Evolutionary conservation across 306 rosid genomes (phyloP), one percentile per base, ranked within the genome.

Genomic region (Dalbergia oliveri): DNA sequence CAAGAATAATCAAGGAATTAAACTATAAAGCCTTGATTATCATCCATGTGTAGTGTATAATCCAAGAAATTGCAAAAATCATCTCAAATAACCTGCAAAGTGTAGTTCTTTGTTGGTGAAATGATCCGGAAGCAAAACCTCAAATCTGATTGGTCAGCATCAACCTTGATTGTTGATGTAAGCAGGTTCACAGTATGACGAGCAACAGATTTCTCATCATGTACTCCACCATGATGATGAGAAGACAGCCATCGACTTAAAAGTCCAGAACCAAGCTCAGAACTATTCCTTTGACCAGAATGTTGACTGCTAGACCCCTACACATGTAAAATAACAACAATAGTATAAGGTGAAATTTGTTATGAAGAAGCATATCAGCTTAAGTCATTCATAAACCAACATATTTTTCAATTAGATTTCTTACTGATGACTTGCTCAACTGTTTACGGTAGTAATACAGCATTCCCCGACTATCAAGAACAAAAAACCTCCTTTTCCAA

Each of bases 401-500:
- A 73, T 75, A 71, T 62, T 80, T 80, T 81, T 66, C 71, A 60
- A 61, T 8, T 72, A 79, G 71, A 81, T 59, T 84, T 78, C 99
- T 88, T 87, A 96, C 99, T 74, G 97, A 90, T 87, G 99, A 80
- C 89, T 96, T 96, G 89, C 94, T 88, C 84, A 80, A 64, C 83
- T 96, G 99, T 76, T 96, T 96, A 45, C 99, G 93, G 82, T 96
- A 96, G 89, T 96, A 96, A 85, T 96, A 96, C 77, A 96, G 91
- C 98, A 93, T 89, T 75, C 99, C 99, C 13, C 98, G 91, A 76
- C 99, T 96, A 84, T 96, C 99, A 86, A 96, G 99, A 88, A 96
- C 99, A 77, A 96, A 96, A 89, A 96, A 96, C 84, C 99, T 90
- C 88, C 99, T 91, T 88, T 96, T 96, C 99, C 99, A 96, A 87